A percentile compares a stretch with the other conserved stretches of the same genome.
These are phyloP conservation scores for Microdochium bolleyi DNA, from an alignment of 2,329 filamentous ascomycete genomes.

Conservation along the genomic window DNA sequence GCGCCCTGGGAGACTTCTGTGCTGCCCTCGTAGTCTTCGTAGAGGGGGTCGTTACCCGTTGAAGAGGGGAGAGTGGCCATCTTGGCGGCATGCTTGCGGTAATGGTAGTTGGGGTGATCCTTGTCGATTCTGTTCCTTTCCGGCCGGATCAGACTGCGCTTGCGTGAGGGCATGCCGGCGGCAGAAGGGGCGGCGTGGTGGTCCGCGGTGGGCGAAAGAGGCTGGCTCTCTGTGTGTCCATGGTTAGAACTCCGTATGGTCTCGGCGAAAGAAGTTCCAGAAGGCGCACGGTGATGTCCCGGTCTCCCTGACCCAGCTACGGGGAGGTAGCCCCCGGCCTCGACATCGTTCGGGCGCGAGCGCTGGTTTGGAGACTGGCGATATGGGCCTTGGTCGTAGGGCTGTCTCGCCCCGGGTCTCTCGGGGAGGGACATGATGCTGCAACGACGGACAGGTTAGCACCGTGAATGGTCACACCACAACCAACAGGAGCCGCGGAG, in stretches of 20 bases:
- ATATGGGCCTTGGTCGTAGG: conserved; percentile 56
- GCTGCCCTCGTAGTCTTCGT: conserved; percentile 67
- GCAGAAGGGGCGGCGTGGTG: conserved; percentile 15
- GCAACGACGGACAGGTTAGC: conserved; percentile 3
- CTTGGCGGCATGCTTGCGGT: conserved; percentile 86
- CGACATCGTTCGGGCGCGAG: conserved; percentile 59
- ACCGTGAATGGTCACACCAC: background rate
- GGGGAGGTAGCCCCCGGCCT: conserved; percentile 49
- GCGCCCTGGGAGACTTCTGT: conserved; percentile 41
- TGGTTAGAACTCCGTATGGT: conserved; percentile 44
- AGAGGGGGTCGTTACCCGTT: conserved; percentile 82
- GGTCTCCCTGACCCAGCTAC: conserved; percentile 27
- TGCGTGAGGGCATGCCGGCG: conserved; percentile 46
- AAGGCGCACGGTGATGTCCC: conserved; percentile 47
- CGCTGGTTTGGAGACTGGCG: conserved; percentile 62
- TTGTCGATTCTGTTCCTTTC: conserved; percentile 79
- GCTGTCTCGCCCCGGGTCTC: conserved; percentile 56
- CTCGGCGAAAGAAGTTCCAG: conserved; percentile 50
- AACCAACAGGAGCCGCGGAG: background rate
- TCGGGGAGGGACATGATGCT: conserved; percentile 54
- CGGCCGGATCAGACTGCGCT: conserved; percentile 81
- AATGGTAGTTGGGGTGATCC: conserved; percentile 92
- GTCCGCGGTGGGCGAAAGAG: conserved; percentile 41
- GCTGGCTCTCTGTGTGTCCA: conserved; percentile 45
- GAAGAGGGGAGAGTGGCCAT: conserved; percentile 87